Conservation (phyloP, 768 basidiomycete species). For the Phylloporus scabripes region DNA sequence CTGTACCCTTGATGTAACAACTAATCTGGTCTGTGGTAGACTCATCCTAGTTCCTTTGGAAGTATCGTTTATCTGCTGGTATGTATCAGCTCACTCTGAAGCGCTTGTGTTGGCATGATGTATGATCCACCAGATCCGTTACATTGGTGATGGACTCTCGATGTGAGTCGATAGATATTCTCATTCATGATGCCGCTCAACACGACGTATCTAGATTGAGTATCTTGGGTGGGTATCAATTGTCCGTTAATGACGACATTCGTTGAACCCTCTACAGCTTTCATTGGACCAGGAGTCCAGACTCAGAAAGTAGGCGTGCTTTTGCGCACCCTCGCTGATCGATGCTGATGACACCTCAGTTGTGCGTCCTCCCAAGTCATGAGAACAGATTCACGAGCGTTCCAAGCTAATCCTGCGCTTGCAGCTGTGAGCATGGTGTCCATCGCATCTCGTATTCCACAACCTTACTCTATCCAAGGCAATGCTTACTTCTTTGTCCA, state of each 20-base stretch:
- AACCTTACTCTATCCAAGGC: slow-evolving; percentile 7
- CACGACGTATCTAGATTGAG: slow-evolving; percentile 4
- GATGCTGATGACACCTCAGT: slow-evolving; percentile 8
- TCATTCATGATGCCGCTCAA: neutral
- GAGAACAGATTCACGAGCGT: neutral
- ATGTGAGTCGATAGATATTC: slow-evolving; percentile 9
- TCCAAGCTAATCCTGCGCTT: neutral
- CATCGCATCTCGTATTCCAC: neutral
- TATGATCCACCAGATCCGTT: slow-evolving; percentile 17
- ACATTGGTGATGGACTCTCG: slow-evolving; percentile 16
- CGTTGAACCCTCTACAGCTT: slow-evolving; percentile 5
- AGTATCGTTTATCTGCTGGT: slow-evolving; percentile 19
- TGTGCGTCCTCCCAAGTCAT: slow-evolving; percentile 5
- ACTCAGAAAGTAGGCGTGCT: slow-evolving; percentile 5
- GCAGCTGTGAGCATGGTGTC: slow-evolving; percentile 13
- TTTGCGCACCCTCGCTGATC: neutral
- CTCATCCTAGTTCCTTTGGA: slow-evolving; percentile 6
- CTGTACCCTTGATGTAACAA: neutral
- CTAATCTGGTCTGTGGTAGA: slow-evolving; percentile 3
- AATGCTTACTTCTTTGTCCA: slow-evolving; percentile 5
- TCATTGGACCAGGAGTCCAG: slow-evolving; percentile 4
- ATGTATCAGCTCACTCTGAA: slow-evolving; percentile 1
- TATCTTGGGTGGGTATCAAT: slow-evolving; percentile 2
- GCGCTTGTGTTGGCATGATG: neutral
- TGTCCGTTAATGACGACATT: neutral